Conservation (phyloP, 805 yeast genomes). For the Barnettozyma vustinii region DNA sequence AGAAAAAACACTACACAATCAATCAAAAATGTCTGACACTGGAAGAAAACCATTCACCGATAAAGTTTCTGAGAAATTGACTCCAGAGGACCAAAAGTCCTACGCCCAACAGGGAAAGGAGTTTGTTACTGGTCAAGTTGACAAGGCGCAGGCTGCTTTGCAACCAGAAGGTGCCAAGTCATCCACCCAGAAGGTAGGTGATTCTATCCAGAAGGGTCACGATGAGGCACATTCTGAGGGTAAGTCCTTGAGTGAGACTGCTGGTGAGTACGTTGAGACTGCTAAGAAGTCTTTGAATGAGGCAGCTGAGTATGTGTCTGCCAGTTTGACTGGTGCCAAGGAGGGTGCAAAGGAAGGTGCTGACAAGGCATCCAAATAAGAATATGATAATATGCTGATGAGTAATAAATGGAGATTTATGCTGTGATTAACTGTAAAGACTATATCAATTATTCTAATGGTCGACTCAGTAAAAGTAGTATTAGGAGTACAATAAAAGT, state of each 20-base stretch:
- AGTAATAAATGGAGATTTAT: no score
- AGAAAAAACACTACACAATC: background rate
- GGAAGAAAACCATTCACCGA: conserved; percentile 76
- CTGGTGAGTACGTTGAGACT: conserved; percentile 50
- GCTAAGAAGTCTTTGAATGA: conserved; percentile 48
- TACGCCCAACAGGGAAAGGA: conserved; percentile 67
- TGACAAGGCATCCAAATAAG: conserved; percentile 7
- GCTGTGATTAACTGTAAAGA: no score
- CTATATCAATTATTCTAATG: no score
- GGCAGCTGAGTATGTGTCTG: conserved; percentile 41
- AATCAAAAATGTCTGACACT: conserved; percentile 37
- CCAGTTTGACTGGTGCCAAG: conserved; percentile 51
- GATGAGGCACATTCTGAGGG: conserved; percentile 38
- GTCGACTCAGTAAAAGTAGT: no score
- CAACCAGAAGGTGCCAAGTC: conserved; percentile 70
- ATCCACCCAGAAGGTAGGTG: conserved; percentile 61
- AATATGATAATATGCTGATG: background rate
- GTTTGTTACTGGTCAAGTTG: conserved; percentile 57
- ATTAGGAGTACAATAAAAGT: no score
- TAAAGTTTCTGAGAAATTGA: conserved; percentile 59
- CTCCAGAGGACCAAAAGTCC: conserved; percentile 68
- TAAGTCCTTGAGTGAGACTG: conserved; percentile 47
- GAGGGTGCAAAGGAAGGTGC: conserved; percentile 38
- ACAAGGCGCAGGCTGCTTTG: conserved; percentile 50
- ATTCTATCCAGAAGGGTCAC: conserved; percentile 50